phyloP scores from a whole-genome alignment of 352 stramenopile species.

The Peronospora farinosa region DNA sequence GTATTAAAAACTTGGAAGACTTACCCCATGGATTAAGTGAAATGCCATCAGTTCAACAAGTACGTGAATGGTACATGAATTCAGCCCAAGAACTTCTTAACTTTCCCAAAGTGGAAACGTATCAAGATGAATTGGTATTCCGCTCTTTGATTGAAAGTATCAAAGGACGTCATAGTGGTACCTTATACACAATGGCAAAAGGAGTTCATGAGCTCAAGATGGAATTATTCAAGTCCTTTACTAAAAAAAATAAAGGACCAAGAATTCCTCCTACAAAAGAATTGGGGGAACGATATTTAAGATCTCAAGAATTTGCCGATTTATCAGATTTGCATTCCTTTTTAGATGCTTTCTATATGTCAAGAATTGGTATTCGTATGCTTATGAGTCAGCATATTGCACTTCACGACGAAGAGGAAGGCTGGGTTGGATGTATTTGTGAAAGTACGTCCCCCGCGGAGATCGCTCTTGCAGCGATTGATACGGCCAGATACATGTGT shows the following conservation, averaged over 20 bases:
- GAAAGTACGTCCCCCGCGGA: constrained; percentile 94
- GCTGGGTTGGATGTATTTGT: constrained; percentile 92
- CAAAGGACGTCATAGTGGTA: constrained; percentile 95
- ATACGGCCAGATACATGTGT: constrained; percentile 98
- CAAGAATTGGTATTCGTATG: constrained; percentile 98
- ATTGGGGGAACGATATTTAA: constrained; percentile 59
- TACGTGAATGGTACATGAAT: constrained; percentile 96
- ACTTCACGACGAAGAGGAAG: constrained; percentile 86
- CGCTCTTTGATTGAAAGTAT: constrained; percentile 92
- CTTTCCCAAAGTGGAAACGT: constrained; percentile 80
- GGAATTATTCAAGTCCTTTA: constrained; percentile 72
- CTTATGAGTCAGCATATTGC: constrained; percentile 99
- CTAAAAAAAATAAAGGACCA: constrained; percentile 29
- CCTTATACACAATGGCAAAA: constrained; percentile 99
- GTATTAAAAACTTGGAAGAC: constrained; percentile 92
- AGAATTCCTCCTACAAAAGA: constrained; percentile 34
- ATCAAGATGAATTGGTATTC: constrained; percentile 89
- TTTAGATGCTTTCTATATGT: constrained; percentile 99
- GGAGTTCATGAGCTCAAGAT: constrained; percentile 96
- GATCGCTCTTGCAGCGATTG: constrained; percentile 94
- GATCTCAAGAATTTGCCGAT: constrained; percentile 82
- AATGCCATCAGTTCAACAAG: constrained; percentile 90
- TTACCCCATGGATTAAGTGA: constrained; percentile 92
- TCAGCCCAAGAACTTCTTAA: constrained; percentile 92
- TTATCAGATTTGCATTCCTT: constrained; percentile 95